Conservation (phyloP, 2,329 filamentous ascomycete genomes). For the Scolecobasidium constrictum region DNA sequence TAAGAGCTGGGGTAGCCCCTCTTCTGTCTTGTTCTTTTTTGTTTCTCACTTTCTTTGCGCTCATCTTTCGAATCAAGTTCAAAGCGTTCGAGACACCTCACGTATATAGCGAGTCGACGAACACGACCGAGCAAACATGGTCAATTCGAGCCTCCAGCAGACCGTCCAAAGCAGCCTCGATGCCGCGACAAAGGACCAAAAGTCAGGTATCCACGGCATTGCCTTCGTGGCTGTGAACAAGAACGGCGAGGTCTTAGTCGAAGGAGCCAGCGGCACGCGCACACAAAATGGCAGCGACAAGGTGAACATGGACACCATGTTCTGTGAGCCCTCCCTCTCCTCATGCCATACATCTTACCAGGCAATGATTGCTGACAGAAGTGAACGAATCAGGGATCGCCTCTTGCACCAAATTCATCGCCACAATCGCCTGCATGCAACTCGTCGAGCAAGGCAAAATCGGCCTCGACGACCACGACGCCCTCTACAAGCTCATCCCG, state of each 20-base stretch:
- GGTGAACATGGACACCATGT: slow-evolving; percentile 50
- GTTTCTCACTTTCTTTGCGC: too few relatives aligned
- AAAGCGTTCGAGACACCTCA: too few relatives aligned
- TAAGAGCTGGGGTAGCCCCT: too few relatives aligned
- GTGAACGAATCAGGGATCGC: too few relatives aligned
- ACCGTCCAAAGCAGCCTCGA: slow-evolving; percentile 28
- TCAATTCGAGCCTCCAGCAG: too few relatives aligned
- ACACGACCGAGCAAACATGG: too few relatives aligned
- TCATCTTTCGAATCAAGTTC: too few relatives aligned
- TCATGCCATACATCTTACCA: slow-evolving; percentile 17
- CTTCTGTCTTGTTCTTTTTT: too few relatives aligned
- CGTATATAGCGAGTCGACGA: too few relatives aligned
- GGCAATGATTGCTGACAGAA: not conserved
- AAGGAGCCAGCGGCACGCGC: slow-evolving; percentile 30
- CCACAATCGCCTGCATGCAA: slow-evolving; percentile 22
- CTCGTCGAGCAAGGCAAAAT: slow-evolving; percentile 26
- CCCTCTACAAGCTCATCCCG: slow-evolving; percentile 21
- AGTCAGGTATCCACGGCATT: slow-evolving; percentile 33
- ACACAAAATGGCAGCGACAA: slow-evolving; percentile 31
- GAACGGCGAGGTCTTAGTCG: slow-evolving; percentile 33
- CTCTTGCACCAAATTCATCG: slow-evolving; percentile 34
- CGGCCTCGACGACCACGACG: slow-evolving; percentile 22
- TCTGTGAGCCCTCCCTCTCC: slow-evolving; percentile 46
- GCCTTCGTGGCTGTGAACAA: slow-evolving; percentile 38
- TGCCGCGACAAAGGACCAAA: slow-evolving; percentile 25